Evolutionary conservation across 768 basidiomycete species (phyloP), one percentile per base, ranked within the genome.

Genomic region (Leccinum longicurvipes): DNA sequence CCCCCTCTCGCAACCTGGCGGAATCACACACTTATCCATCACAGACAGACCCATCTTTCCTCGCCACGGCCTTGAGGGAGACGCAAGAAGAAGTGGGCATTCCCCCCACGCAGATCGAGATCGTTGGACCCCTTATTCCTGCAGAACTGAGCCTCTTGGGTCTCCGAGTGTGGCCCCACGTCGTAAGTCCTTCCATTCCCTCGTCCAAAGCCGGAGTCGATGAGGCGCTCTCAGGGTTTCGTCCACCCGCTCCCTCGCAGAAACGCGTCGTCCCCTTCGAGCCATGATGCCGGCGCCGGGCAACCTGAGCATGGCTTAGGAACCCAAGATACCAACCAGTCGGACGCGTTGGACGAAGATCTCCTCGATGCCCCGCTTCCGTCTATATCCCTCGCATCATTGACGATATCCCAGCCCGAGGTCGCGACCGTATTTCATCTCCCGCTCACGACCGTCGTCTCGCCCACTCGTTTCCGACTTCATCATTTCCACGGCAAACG

Each of bases 51-150:
- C 51, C 67, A 27, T 82, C 83, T 0, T 76, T 83, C 39, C 61
- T 82, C 21, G 74, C 76, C 44, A 76, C 83, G 6, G 89, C 88
- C 10, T 67, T 91, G 36, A 75, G 90, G 49, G 90, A 93, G 73
- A 86, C 87, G 0, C 73, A 79, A 21, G 90, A 92, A 66, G 90
- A 92, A 67, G 68, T 90, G 46, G 87, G 86, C 6, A 76, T 91
- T 45, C 64, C 69, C 29, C 77, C 84, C n/a, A 65, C 71, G 32
- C 79, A 81, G 59, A 74, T 92, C 21, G 84, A 91, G 47, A 72
- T 89, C 47, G 70, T 91, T 1, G 91, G 90, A 6, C 70, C 77
- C 53, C 72, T 90, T 17, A 82, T 83, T 10, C 84, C 87, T 4
- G 75, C 86, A 2, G 81, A 87, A 65, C 62, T 75, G 28, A 86